Conservation (phyloP, 139 green algal species). For the Chlamydomonas urium region DNA sequence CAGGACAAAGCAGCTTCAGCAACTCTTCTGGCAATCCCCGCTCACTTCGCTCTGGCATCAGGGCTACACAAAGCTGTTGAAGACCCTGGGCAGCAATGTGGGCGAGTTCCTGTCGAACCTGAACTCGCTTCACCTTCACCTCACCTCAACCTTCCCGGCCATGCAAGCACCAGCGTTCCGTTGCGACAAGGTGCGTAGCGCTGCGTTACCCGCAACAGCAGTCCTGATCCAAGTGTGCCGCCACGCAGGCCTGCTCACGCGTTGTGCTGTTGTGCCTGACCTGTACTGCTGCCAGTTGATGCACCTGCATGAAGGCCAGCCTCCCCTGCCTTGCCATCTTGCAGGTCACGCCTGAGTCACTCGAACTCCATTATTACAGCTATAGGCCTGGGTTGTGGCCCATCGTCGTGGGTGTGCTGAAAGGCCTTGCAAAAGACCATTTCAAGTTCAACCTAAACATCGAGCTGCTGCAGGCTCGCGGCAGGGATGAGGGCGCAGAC, state of each 20-base stretch:
- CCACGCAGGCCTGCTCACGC: background rate
- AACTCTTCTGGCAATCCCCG: no score
- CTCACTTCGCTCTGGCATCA: conserved; percentile 2
- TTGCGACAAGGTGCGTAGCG: conserved; percentile 26
- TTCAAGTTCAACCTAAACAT: no score
- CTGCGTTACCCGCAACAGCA: background rate
- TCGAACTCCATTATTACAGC: conserved; percentile 45
- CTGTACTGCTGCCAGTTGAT: background rate
- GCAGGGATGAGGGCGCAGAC: no score
- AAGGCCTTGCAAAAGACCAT: conserved; percentile 8
- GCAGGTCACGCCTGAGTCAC: conserved; percentile 35
- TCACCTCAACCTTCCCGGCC: conserved; percentile 23
- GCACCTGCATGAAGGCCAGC: background rate
- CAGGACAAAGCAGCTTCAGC: no score
- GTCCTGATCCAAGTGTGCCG: background rate
- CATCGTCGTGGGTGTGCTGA: conserved; percentile 44
- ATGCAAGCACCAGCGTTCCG: conserved; percentile 41
- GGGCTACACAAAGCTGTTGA: conserved; percentile 45
- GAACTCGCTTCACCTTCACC: conserved; percentile 51
- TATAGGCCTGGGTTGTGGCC: conserved; percentile 35
- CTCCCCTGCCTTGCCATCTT: background rate
- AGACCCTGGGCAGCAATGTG: conserved; percentile 37
- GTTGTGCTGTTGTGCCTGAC: background rate
- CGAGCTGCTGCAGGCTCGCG: no score
- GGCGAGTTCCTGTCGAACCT: conserved; percentile 45